phyloP scores from a whole-genome alignment of 345 rosid species.

The Populus pruinosa region DNA sequence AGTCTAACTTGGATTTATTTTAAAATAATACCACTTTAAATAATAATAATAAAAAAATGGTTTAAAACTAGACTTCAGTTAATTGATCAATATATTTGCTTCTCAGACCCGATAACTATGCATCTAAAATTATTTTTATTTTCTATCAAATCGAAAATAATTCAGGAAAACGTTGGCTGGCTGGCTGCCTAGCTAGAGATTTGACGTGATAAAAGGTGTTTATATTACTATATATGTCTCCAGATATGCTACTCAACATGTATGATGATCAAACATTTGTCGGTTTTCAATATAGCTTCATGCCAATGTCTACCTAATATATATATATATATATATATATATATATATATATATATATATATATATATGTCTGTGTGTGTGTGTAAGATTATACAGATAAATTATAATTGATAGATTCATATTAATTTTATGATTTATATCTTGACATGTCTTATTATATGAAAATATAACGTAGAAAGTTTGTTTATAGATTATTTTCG shows the following conservation, averaged over 20 bases:
- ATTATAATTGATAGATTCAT: no score
- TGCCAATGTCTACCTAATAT: neutral
- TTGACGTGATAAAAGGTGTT: neutral
- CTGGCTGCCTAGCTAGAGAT: neutral
- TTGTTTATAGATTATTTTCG: neutral
- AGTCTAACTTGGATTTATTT: no score
- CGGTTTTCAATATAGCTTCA: slow-evolving; percentile 12
- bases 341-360: no score
- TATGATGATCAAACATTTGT: neutral
- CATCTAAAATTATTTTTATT: neutral
- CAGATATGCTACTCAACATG: neutral
- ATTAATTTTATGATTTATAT: neutral
- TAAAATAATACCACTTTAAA: no score
- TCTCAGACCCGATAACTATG: no score
- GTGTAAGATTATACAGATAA: no score
- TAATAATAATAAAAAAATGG: no score
- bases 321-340: no score
- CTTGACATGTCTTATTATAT: no score
- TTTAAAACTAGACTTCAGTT: no score
- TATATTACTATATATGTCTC: neutral
- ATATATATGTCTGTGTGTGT: neutral
- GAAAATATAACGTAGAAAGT: no score
- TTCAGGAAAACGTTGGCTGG: neutral
- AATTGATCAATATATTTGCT: no score
- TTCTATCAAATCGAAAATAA: neutral